Evolutionary conservation across 148 eudicot genomes (phyloP).

Genomic region (Rhododendron mucronatum): DNA sequence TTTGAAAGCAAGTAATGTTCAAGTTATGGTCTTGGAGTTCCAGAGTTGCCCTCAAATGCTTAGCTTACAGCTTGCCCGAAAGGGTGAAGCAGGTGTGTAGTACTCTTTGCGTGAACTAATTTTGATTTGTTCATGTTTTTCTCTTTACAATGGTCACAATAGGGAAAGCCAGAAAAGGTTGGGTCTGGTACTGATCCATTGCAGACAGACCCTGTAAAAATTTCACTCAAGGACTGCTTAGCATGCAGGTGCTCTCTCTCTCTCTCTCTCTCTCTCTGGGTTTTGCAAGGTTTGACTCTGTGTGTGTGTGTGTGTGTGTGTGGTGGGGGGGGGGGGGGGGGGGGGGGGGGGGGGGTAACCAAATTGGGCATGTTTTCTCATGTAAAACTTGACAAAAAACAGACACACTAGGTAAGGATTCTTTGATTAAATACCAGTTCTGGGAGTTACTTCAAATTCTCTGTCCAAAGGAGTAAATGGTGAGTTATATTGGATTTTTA

Average conservation of each 20-base stretch:
- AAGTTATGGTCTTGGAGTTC: background rate
- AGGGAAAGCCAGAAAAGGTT: slow-evolving; percentile 32
- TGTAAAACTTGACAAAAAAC: background rate
- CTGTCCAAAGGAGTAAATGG: background rate
- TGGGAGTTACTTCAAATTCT: background rate
- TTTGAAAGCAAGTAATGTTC: background rate
- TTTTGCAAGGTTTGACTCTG: background rate
- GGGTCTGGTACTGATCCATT: slow-evolving; percentile 31
- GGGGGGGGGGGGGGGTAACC: no score
- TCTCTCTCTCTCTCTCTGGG: background rate
- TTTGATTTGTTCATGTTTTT: background rate
- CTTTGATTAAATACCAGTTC: background rate
- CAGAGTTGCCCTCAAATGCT: background rate
- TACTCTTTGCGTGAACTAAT: background rate
- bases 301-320: no score
- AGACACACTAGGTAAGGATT: background rate
- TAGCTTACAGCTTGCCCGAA: background rate
- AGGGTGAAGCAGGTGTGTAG: background rate
- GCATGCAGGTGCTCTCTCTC: slow-evolving; percentile 81
- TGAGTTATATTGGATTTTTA: background rate
- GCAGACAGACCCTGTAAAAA: slow-evolving; percentile 69
- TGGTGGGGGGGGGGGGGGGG: no score
- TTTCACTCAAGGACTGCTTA: slow-evolving; percentile 93
- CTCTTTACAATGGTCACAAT: background rate
- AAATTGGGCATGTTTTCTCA: background rate